Conservation (phyloP, 2,329 filamentous ascomycete species). For the Penicillium concentricum region DNA sequence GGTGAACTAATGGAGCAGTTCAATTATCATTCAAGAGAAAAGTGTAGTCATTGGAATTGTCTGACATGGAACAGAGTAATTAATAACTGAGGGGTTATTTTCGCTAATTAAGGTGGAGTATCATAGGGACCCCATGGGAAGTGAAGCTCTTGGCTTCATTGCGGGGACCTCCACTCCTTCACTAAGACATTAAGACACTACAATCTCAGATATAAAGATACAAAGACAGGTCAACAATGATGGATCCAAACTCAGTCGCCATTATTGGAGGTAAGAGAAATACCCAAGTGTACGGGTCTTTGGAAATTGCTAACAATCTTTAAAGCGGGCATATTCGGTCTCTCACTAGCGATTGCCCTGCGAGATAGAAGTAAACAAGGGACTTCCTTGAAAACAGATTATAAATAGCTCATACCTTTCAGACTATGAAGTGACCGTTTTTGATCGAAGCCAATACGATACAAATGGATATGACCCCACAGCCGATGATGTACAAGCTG, state of each 20-base stretch:
- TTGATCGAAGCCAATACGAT: conserved; percentile 15
- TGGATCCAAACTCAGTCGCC: conserved; percentile 10
- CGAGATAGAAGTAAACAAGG: conserved; percentile 12
- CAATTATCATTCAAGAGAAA: neutral
- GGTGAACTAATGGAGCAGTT: too few species aligned
- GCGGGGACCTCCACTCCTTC: neutral
- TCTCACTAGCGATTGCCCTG: conserved; percentile 15
- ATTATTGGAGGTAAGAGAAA: conserved; percentile 14
- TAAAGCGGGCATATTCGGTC: conserved; percentile 16
- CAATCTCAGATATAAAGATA: too few species aligned
- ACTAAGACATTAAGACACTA: too few species aligned
- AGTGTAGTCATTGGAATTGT: neutral
- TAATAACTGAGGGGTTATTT: neutral
- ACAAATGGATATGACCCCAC: conserved; percentile 12
- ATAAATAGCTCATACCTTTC: neutral
- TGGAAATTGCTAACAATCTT: neutral
- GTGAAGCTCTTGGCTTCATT: neutral
- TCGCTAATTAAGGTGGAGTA: neutral
- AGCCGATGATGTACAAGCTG: conserved; percentile 15
- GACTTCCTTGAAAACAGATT: fast-evolving
- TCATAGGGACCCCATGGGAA: neutral
- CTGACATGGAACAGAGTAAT: neutral
- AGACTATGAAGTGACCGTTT: conserved; percentile 16
- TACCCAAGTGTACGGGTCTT: too few species aligned
- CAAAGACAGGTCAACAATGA: conserved; percentile 3